Conservation (phyloP, 768 basidiomycete species). For the Lactarius hatsudake region DNA sequence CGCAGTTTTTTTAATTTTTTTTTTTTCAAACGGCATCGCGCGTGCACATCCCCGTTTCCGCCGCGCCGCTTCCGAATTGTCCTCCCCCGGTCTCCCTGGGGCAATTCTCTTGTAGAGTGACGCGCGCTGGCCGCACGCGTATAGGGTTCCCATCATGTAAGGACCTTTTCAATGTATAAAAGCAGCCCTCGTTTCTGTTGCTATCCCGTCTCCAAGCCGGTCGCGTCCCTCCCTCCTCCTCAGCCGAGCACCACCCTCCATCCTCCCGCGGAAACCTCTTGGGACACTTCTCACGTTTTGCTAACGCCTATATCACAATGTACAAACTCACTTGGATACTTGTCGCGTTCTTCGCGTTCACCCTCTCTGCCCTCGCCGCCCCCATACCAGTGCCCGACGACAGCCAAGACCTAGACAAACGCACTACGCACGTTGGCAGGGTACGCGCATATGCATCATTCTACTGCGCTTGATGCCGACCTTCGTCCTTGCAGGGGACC, state of each 20-base stretch:
- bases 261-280: conserved; percentile 10
- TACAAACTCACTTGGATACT: conserved; percentile 38
- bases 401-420: conserved; percentile 43
- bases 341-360: conserved; percentile 42
- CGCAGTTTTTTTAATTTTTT: background rate
- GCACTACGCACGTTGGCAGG: conserved; percentile 52
- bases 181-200: conserved; percentile 3
- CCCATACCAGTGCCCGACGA: conserved; percentile 42
- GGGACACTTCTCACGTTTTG: background rate
- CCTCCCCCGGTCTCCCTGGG: conserved; percentile 18
- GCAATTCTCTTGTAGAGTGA: conserved; percentile 25
- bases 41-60: conserved; percentile 23
- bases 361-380: conserved; percentile 44
- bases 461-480: conserved; percentile 11
- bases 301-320: conserved; percentile 36
- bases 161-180: conserved; percentile 21
- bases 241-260: conserved; percentile 23
- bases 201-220: conserved; percentile 21
- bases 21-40: conserved; percentile 21
- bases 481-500: conserved; percentile 18
- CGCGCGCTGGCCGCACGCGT: conserved; percentile 18
- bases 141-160: conserved; percentile 26
- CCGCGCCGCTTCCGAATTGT: conserved; percentile 24
- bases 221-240: conserved; percentile 30
- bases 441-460: conserved; percentile 40